Conservation (phyloP, 106 monocot species). For the Hemerocallis citrina region DNA sequence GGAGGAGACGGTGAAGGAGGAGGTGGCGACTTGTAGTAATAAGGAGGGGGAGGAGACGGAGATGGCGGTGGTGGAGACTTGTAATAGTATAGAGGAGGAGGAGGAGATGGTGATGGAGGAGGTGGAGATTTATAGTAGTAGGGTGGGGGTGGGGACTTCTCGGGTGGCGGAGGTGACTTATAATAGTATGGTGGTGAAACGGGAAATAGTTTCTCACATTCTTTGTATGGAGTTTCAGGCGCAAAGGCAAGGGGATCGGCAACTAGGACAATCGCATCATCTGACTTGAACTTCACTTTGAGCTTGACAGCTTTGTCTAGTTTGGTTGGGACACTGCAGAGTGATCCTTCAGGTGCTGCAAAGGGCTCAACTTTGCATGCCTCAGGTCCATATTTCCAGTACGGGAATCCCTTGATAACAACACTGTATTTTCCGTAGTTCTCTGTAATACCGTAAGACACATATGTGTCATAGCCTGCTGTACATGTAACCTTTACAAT, state of each 20-base stretch:
- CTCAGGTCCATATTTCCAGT: conserved; percentile 33
- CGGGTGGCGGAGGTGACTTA: conserved; percentile 16
- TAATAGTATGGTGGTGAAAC: conserved; percentile 14
- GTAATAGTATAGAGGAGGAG: background rate
- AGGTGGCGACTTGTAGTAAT: background rate
- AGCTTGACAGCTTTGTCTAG: conserved; percentile 26
- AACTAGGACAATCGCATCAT: conserved; percentile 20
- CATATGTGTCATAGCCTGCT: conserved; percentile 16
- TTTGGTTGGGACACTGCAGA: conserved; percentile 38
- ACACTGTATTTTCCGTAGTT: conserved; percentile 35
- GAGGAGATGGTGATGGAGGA: background rate
- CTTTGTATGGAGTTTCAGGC: conserved; percentile 21
- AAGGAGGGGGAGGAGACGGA: background rate
- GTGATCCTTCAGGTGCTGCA: conserved; percentile 38
- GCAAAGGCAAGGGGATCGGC: conserved; percentile 43
- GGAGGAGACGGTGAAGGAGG: background rate
- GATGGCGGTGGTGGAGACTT: background rate
- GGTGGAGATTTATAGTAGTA: background rate
- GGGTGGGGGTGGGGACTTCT: conserved; percentile 1
- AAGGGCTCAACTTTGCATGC: conserved; percentile 31
- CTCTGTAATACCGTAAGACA: conserved; percentile 33
- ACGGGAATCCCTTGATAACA: conserved; percentile 24
- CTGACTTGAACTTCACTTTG: conserved; percentile 17
- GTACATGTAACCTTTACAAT: conserved; percentile 47
- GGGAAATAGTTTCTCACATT: conserved; percentile 20